These are phyloP conservation scores for Davidsoniella australis DNA, from an alignment of 2,329 filamentous ascomycete genomes.

Conservation along the genomic window DNA sequence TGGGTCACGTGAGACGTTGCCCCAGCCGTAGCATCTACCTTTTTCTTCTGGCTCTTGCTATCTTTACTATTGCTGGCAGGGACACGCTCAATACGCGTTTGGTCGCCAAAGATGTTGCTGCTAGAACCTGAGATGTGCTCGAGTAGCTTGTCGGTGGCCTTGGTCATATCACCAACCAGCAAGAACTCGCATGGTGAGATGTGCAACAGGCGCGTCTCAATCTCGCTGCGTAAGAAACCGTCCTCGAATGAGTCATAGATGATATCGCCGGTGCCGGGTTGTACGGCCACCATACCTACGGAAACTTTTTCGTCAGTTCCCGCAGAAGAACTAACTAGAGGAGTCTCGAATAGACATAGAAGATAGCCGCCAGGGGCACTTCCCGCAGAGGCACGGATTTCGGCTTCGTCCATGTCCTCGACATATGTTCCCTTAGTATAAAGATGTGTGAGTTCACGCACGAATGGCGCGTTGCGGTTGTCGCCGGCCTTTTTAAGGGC, in stretches of 20 bases:
- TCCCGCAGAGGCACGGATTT: slow-evolving; percentile 30
- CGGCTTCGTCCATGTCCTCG: slow-evolving; percentile 63
- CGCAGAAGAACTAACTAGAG: slow-evolving; percentile 52
- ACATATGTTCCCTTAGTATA: slow-evolving; percentile 98
- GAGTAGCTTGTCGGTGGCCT: slow-evolving; percentile 81
- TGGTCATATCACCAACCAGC: slow-evolving; percentile 78
- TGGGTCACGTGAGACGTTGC: slow-evolving; percentile 71
- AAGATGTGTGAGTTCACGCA: slow-evolving; percentile 82
- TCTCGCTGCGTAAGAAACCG: slow-evolving; percentile 90
- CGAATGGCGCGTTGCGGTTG: slow-evolving; percentile 83
- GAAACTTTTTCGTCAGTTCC: slow-evolving; percentile 88
- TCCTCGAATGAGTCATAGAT: slow-evolving; percentile 94
- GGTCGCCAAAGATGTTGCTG: slow-evolving; percentile 83
- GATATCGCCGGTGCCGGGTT: slow-evolving; percentile 88
- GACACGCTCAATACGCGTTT: slow-evolving; percentile 67
- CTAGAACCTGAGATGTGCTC: slow-evolving; percentile 77
- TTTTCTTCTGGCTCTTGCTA: background rate
- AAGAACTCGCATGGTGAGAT: slow-evolving; percentile 93
- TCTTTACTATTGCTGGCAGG: background rate
- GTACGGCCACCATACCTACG: slow-evolving; percentile 81
- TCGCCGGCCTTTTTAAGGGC: slow-evolving; percentile 90
- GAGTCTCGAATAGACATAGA: slow-evolving; percentile 76
- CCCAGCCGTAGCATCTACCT: background rate
- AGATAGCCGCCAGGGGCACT: slow-evolving; percentile 64
- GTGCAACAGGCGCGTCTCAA: slow-evolving; percentile 87